Evolutionary conservation across 2,329 filamentous ascomycete species (phyloP).

Genomic region (Aspergillus jensenii): DNA sequence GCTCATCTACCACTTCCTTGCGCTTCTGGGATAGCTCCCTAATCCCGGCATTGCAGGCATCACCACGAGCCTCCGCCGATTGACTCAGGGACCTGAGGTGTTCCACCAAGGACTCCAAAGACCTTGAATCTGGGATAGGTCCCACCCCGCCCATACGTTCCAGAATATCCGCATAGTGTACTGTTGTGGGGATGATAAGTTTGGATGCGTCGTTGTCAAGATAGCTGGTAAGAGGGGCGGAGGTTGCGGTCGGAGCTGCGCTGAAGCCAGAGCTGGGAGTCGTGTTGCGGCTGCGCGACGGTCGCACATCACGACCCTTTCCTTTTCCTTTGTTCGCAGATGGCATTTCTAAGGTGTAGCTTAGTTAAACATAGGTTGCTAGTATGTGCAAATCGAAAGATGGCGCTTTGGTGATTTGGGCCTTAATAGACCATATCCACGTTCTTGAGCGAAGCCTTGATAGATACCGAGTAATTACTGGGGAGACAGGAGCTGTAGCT

Average conservation of each 20-base stretch:
- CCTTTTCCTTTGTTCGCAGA: slow-evolving; percentile 51
- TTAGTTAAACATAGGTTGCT: slow-evolving; percentile 4
- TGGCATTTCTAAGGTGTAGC: slow-evolving; percentile 35
- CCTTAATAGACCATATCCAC: slow-evolving; percentile 12
- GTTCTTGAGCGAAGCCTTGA: background rate
- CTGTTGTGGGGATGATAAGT: slow-evolving; percentile 48
- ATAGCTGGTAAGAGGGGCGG: slow-evolving; percentile 48
- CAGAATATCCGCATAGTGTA: slow-evolving; percentile 59
- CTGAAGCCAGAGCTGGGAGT: slow-evolving; percentile 59
- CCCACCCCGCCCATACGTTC: slow-evolving; percentile 53
- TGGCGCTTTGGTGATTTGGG: background rate
- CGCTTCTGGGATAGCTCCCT: slow-evolving; percentile 58
- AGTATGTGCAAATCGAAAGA: background rate
- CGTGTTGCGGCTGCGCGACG: slow-evolving; percentile 62
- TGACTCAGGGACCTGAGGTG: slow-evolving; percentile 58
- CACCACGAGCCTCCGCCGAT: slow-evolving; percentile 56
- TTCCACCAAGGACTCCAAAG: slow-evolving; percentile 51
- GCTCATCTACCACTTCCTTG: slow-evolving; percentile 57
- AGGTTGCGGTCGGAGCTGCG: slow-evolving; percentile 40
- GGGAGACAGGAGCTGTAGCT: background rate
- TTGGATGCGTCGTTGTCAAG: slow-evolving; percentile 54
- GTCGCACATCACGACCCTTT: slow-evolving; percentile 53
- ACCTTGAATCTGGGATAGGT: slow-evolving; percentile 48
- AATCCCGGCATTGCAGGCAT: slow-evolving; percentile 60
- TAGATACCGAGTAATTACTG: background rate